A percentile compares a stretch with the other conserved stretches of the same genome.
Evolutionary conservation across 305 asterid species (phyloP).

Genomic region (Striga hermonthica): DNA sequence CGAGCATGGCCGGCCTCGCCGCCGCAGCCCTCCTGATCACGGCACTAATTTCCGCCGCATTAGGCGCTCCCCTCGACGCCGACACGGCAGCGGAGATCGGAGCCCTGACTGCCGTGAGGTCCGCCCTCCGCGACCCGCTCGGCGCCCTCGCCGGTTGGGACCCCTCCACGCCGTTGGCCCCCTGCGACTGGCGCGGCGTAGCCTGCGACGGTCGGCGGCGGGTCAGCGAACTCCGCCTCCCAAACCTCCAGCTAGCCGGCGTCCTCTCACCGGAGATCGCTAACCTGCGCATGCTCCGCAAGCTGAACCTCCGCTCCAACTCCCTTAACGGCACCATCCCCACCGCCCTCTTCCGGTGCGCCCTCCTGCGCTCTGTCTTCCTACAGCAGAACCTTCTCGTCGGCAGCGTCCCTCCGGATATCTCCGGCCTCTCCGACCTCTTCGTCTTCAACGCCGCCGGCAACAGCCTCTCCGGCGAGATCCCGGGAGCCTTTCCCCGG

Average conservation of each 20-base stretch:
- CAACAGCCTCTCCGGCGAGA: constrained; percentile 48
- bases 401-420: constrained; percentile 45
- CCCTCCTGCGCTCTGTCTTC: constrained; percentile 43
- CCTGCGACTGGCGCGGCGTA: constrained; percentile 78
- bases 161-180: constrained; percentile 50
- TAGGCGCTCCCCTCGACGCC: constrained; percentile 29
- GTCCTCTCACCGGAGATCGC: constrained; percentile 43
- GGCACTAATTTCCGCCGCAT: constrained; percentile 25
- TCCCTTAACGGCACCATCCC: constrained; percentile 54
- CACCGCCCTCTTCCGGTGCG: constrained; percentile 45
- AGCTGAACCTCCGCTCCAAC: constrained; percentile 59
- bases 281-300: constrained; percentile 55
- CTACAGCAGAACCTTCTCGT: constrained; percentile 50
- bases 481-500: constrained; percentile 43
- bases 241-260: constrained; percentile 55
- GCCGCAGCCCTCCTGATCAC: constrained; percentile 29
- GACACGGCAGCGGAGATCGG: constrained; percentile 48
- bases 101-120: constrained; percentile 46
- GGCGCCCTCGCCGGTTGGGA: constrained; percentile 50
- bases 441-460: constrained; percentile 48
- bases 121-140: constrained; percentile 51
- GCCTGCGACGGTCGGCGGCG: constrained; percentile 32
- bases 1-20: constrained; percentile 28
- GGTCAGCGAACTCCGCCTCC: constrained; percentile 57
- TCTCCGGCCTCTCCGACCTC: constrained; percentile 49